Conservation (phyloP, 1,284 basidiomycete species). For the Lignosus rhinocerotis region DNA sequence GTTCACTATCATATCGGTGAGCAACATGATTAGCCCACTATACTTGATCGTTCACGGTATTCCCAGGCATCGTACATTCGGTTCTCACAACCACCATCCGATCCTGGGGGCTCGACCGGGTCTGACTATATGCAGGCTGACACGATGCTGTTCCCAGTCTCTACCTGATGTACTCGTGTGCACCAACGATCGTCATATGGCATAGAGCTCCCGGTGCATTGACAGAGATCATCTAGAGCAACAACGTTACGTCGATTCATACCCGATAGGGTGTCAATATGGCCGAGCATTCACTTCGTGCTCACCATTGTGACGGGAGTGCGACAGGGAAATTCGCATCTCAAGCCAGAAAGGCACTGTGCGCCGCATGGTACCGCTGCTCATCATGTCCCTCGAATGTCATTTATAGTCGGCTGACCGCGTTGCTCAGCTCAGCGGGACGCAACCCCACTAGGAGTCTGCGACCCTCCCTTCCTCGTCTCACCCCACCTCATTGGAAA, state of each 20-base stretch:
- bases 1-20: not conserved
- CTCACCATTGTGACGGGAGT: no score
- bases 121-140: not conserved
- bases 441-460: slow-evolving; percentile 9
- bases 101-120: not conserved
- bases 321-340: not conserved
- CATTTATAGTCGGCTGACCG: slow-evolving; percentile 5
- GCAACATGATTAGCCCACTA: slow-evolving; percentile 3
- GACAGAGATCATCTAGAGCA: not conserved
- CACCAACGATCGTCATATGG: not conserved
- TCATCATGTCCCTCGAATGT: not conserved
- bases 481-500: not conserved
- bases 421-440: not conserved
- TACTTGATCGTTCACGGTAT: slow-evolving; percentile 3
- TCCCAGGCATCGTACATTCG: slow-evolving; percentile 14
- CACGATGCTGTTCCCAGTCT: not conserved
- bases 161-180: not conserved
- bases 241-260: not conserved
- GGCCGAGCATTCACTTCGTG: not conserved
- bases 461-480: not conserved
- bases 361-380: not conserved
- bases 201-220: not conserved
- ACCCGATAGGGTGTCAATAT: not conserved
- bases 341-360: not conserved
- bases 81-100: slow-evolving; percentile 12